Percentiles rank a stretch among this genome's conserved stretches.
phyloP scores from a whole-genome alignment of 495 filamentous ascomycete species.

The Clohesyomyces aquaticus region DNA sequence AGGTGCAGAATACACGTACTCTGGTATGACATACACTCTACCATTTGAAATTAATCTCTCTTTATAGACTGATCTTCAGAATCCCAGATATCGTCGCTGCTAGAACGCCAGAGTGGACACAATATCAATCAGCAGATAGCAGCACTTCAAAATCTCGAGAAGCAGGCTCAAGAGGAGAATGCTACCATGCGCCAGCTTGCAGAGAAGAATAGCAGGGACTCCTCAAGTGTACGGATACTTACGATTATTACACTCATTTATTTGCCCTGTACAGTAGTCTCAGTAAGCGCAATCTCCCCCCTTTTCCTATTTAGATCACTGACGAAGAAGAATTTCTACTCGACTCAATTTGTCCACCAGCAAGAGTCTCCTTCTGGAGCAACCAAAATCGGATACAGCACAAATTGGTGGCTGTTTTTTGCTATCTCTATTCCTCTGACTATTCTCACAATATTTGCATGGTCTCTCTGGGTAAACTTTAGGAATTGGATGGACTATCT shows the following conservation, averaged over 20 bases:
- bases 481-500: slow-evolving; percentile 5
- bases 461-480: slow-evolving; percentile 22
- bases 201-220: slow-evolving; percentile 28
- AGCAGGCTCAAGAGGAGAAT: slow-evolving; percentile 21
- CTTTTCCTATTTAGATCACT: not conserved
- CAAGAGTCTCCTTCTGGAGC: slow-evolving; percentile 8
- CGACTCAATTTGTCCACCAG: slow-evolving; percentile 21
- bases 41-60: not conserved
- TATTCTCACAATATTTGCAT: slow-evolving; percentile 16
- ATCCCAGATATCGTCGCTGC: slow-evolving; percentile 21
- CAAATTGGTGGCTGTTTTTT: slow-evolving; percentile 17
- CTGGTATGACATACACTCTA: slow-evolving; percentile 5
- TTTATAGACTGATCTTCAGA: not conserved
- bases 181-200: slow-evolving; percentile 21
- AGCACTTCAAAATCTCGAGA: slow-evolving; percentile 11
- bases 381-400: slow-evolving; percentile 9
- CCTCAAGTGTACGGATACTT: slow-evolving; percentile 20
- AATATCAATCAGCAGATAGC: slow-evolving; percentile 25
- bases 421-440: slow-evolving; percentile 21
- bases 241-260: slow-evolving; percentile 31
- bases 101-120: slow-evolving; percentile 19
- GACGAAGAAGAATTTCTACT: slow-evolving; percentile 21
- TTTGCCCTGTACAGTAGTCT: slow-evolving; percentile 25
- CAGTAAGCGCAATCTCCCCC: slow-evolving; percentile 5
- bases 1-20: slow-evolving; percentile 25